phyloP scores from a whole-genome alignment of 441 rosid species.

The Populus hybrid region DNA sequence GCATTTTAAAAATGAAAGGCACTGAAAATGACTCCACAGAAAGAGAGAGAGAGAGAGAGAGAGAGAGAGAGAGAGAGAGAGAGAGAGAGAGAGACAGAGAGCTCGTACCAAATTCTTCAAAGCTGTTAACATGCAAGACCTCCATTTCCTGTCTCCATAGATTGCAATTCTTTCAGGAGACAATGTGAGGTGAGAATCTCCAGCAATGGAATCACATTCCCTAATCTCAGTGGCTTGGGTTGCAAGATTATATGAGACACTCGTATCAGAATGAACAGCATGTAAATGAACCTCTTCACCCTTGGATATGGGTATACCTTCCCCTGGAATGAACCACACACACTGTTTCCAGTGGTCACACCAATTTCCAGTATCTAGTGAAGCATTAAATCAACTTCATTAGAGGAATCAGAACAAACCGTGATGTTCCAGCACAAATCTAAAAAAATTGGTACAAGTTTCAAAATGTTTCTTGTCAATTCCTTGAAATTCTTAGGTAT shows the following conservation, averaged over 20 bases:
- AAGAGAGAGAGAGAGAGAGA: too few species aligned
- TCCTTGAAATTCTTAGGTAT: conserved; percentile 5
- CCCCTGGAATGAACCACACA: conserved; percentile 74
- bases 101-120: conserved; percentile 58
- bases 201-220: conserved; percentile 25
- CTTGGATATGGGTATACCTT: conserved; percentile 49
- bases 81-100: conserved; percentile 15
- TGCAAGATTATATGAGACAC: conserved; percentile 56
- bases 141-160: conserved; percentile 73
- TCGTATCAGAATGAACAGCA: conserved; percentile 68
- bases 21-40: conserved; percentile 15
- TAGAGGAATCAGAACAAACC: conserved; percentile 9
- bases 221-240: conserved; percentile 30
- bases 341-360: conserved; percentile 99
- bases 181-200: conserved; percentile 54
- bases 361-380: conserved; percentile 66
- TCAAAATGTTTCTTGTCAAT: not conserved
- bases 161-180: conserved; percentile 80
- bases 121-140: conserved; percentile 57
- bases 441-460: not conserved
- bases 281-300: conserved; percentile 57
- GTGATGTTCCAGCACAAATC: conserved; percentile 1
- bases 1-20: conserved; percentile 6
- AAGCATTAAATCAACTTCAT: conserved; percentile 27
- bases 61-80: too few species aligned